Conservation (phyloP, 352 stramenopile species). For the Pythium oligandrum region DNA sequence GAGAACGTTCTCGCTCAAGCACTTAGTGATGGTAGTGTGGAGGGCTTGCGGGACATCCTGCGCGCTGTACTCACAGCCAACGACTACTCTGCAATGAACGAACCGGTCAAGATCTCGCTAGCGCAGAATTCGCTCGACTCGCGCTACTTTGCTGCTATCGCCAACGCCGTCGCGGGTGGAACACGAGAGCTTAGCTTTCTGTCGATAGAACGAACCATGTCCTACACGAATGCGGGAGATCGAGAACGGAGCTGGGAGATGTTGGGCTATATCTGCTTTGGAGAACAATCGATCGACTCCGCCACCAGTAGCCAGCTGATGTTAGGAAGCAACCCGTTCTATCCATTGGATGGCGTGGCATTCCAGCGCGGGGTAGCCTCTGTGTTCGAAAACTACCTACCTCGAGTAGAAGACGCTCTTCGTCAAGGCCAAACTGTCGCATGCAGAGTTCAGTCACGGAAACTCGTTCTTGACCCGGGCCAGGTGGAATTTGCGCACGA, state of each 20-base stretch:
- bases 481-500: too few relatives aligned
- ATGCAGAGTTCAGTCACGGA: too few relatives aligned
- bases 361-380: too few relatives aligned
- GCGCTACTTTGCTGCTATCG: conserved; percentile 2
- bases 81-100: too few relatives aligned
- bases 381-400: too few relatives aligned
- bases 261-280: conserved; percentile 2
- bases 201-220: conserved; percentile 6
- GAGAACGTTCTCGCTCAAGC: conserved; percentile 9
- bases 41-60: neutral
- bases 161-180: neutral
- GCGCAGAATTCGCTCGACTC: conserved; percentile 7
- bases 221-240: neutral
- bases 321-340: conserved; percentile 1
- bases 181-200: conserved; percentile 4
- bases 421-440: too few relatives aligned
- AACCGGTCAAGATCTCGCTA: conserved; percentile 8
- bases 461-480: too few relatives aligned
- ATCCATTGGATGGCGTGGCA: neutral
- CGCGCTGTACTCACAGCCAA: neutral
- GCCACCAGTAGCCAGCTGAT: neutral
- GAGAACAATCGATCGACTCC: too few relatives aligned
- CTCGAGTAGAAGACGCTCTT: too few relatives aligned
- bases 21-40: neutral
- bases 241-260: conserved; percentile 4